phyloP scores from a whole-genome alignment of 1,284 basidiomycete genomes.

The Ganoderma leucocontextum region DNA sequence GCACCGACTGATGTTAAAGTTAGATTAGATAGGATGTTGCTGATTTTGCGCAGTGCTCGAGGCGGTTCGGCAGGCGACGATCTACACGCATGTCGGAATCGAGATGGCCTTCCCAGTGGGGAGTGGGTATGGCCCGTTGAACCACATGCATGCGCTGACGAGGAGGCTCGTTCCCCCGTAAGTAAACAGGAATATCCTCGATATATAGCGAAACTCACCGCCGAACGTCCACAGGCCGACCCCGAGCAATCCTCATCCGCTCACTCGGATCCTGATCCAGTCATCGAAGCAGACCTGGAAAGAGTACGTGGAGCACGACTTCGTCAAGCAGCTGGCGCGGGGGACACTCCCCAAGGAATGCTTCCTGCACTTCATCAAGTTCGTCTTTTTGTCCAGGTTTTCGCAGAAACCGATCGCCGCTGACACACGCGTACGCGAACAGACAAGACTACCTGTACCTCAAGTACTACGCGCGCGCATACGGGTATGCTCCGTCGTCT shows the following conservation, averaged over 20 bases:
- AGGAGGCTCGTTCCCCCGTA: conserved; percentile 66
- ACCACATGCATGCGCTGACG: conserved; percentile 80
- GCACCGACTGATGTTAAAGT: neutral
- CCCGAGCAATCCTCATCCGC: conserved; percentile 68
- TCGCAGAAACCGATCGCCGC: neutral
- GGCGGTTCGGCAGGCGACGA: conserved; percentile 67
- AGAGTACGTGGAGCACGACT: conserved; percentile 84
- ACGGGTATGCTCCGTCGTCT: conserved; percentile 55
- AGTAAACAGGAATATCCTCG: conserved; percentile 34
- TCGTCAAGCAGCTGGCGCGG: conserved; percentile 77
- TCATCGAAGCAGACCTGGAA: conserved; percentile 70
- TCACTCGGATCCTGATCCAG: conserved; percentile 73
- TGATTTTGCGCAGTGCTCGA: conserved; percentile 54
- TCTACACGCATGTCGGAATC: conserved; percentile 84
- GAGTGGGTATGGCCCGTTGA: conserved; percentile 85
- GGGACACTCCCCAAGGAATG: conserved; percentile 71
- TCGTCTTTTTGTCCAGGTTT: conserved; percentile 28
- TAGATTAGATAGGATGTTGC: neutral
- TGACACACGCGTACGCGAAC: neutral
- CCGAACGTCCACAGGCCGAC: conserved; percentile 57
- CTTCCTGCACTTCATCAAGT: conserved; percentile 91
- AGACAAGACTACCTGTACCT: conserved; percentile 56
- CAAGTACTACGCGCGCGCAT: conserved; percentile 81
- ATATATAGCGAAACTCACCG: neutral
- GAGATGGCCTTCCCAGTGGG: conserved; percentile 78